phyloP scores from a whole-genome alignment of 2,329 filamentous ascomycete genomes.

The Colletotrichum sp. region DNA sequence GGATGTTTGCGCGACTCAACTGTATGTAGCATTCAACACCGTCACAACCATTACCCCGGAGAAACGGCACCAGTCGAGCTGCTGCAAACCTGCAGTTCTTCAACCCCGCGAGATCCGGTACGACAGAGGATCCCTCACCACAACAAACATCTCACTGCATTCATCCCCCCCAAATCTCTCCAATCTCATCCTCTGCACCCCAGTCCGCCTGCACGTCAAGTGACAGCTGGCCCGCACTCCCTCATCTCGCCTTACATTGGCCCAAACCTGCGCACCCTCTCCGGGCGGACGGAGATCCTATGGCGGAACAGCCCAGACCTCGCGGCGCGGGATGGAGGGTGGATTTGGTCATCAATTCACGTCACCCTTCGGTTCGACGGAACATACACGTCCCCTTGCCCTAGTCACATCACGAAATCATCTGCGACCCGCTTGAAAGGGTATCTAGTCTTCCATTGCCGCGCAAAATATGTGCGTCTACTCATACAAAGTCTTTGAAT shows the following conservation, averaged over 20 bases:
- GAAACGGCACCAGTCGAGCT: not conserved
- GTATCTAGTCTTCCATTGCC: constrained; percentile 15
- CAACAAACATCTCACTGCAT: not conserved
- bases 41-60: not conserved
- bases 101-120: not conserved
- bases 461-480: constrained; percentile 2
- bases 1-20: not conserved
- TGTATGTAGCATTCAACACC: not conserved
- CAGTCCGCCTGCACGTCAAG: not conserved
- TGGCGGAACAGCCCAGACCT: not conserved
- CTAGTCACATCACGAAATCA: not conserved
- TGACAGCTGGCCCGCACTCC: not conserved
- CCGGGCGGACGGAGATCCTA: constrained; percentile 6
- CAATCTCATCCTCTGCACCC: not conserved
- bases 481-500: constrained; percentile 15
- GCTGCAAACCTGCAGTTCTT: not conserved
- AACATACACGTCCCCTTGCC: not conserved
- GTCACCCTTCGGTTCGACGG: not conserved
- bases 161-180: not conserved
- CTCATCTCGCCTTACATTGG: not conserved
- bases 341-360: not conserved
- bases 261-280: not conserved
- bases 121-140: not conserved
- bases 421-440: not conserved
- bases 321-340: not conserved